phyloP scores from a whole-genome alignment of 371 early-diverging fungal genomes.

The Rhizopus microsporus region DNA sequence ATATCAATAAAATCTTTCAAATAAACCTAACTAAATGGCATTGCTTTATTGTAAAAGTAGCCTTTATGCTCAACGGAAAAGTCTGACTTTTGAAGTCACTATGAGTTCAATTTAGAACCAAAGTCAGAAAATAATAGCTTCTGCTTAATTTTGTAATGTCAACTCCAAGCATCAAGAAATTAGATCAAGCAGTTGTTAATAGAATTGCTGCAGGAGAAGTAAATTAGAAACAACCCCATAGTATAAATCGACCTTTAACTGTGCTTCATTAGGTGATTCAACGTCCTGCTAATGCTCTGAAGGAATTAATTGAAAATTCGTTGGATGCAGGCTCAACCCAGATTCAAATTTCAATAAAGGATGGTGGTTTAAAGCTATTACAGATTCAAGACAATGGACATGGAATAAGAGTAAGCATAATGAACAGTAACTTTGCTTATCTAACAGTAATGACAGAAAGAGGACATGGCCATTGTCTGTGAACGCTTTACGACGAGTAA shows the following conservation, averaged over 20 bases:
- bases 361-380: conserved; percentile 89
- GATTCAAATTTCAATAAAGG: conserved; percentile 81
- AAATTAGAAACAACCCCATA: neutral
- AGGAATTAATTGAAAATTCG: conserved; percentile 98
- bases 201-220: conserved; percentile 97
- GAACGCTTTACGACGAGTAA: conserved; percentile 98
- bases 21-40: no score
- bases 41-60: no score
- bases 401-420: conserved; percentile 77
- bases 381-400: conserved; percentile 97
- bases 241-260: neutral
- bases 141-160: neutral
- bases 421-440: neutral
- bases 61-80: no score
- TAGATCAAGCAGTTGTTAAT: conserved; percentile 85
- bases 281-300: conserved; percentile 92
- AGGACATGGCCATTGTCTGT: conserved; percentile 87
- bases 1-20: no score
- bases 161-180: conserved; percentile 55
- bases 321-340: conserved; percentile 92
- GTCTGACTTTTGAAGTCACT: no score
- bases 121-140: no score
- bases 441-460: conserved; percentile 36
- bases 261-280: conserved; percentile 77
- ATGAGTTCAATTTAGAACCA: no score